phyloP scores from a whole-genome alignment of 1,284 basidiomycete genomes.

The Pholiota adiposa region DNA sequence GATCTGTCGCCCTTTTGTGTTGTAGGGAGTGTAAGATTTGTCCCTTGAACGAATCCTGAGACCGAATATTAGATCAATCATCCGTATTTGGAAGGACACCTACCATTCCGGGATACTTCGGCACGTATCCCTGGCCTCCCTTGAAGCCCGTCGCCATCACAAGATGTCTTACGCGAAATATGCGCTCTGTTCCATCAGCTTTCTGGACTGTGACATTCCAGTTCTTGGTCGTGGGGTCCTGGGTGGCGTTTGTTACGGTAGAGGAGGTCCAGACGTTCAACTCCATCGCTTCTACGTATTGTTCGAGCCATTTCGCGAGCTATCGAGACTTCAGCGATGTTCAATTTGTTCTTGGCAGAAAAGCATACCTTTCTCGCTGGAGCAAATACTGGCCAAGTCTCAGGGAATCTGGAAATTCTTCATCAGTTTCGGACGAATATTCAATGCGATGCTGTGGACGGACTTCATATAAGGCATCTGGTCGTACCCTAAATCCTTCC shows the following conservation, averaged over 20 bases:
- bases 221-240: slow-evolving; percentile 47
- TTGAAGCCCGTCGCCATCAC: slow-evolving; percentile 67
- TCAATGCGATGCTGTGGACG: not conserved
- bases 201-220: slow-evolving; percentile 57
- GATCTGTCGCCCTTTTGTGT: slow-evolving; percentile 53
- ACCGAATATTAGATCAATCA: not conserved
- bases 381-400: slow-evolving; percentile 65
- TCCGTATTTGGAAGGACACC: slow-evolving; percentile 5
- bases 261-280: slow-evolving; percentile 70
- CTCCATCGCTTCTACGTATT: slow-evolving; percentile 66
- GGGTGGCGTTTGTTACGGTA: slow-evolving; percentile 46
- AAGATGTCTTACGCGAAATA: slow-evolving; percentile 58
- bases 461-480: slow-evolving; percentile 57
- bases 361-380: slow-evolving; percentile 56
- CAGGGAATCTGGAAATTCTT: slow-evolving; percentile 47
- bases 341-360: not conserved
- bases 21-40: slow-evolving; percentile 57
- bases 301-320: slow-evolving; percentile 62
- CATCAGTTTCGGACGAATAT: not conserved
- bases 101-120: slow-evolving; percentile 46
- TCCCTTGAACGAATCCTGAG: slow-evolving; percentile 57
- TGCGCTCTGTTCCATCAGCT: slow-evolving; percentile 46
- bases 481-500: slow-evolving; percentile 44
- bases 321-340: not conserved
- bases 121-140: slow-evolving; percentile 52